Evolutionary conservation across 78 protist species (phyloP), one percentile per base, ranked within the genome.

Genomic region (Dictyostelium intermedium): DNA sequence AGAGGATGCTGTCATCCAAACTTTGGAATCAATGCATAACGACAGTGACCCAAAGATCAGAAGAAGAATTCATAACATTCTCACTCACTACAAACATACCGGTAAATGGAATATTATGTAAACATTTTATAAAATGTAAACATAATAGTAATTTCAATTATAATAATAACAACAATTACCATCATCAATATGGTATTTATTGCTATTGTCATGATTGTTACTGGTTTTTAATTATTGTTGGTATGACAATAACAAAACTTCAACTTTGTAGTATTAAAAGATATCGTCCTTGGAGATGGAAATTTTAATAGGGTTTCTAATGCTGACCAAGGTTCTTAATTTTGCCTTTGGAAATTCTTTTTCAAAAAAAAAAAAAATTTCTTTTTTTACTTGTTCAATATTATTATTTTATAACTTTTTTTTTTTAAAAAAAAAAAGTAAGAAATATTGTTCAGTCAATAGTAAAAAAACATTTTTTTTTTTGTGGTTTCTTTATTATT

Each of bases 51-150:
- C 86, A 60, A 79, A 80, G 81, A 80, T 89, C 14, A 80, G 94
- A 76, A 60, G 94, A 34, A 60, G 60, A 10, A 80, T 89, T 32
- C 94, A 89, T 27, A 89, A 89, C 53, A 80, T 89, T 34, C 94
- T 89, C 72, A 80, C 87, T 10, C 79, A 89, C 82, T 89, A 89
- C 94, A 69, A 63, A 18, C 80, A 80, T n/a, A 89, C 94, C 23
- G 94, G 94, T 23, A 80, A 78, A 50, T 89, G 94, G 94, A 89
- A 89, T 18, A 89, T 89, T 32, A 63, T 89, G 82, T 89, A 89
- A 87, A 43, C 56, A 18, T n/a, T 76, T 20, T 4, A 20, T 39
- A 39, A 39, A 39, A 39, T 39, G 39, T 25, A 6, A 8, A 8
- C n/a, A 1, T 3, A 23, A 73, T 5, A 18, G 9, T 3, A 18